Evolutionary conservation across 2,329 filamentous ascomycete genomes (phyloP).

Genomic region (Pseudopithomyces maydicus): DNA sequence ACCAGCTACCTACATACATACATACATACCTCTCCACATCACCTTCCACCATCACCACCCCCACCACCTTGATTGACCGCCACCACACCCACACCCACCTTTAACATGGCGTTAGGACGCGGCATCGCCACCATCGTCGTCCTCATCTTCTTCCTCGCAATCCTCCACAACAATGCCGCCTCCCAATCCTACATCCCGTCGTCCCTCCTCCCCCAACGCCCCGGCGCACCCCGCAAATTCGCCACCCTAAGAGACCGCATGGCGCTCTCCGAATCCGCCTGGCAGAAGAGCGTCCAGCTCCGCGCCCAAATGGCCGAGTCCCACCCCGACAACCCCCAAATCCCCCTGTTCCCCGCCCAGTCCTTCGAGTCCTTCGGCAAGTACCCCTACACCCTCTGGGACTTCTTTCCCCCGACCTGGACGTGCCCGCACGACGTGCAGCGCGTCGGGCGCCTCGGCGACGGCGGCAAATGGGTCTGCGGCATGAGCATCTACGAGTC

Average conservation of each 20-base stretch:
- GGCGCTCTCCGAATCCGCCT: slow-evolving; percentile 35
- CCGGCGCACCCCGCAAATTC: slow-evolving; percentile 18
- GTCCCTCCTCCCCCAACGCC: slow-evolving; percentile 25
- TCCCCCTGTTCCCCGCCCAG: slow-evolving; percentile 35
- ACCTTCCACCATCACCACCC: neutral
- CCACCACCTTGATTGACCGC: slow-evolving; percentile 4
- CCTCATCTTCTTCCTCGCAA: slow-evolving; percentile 28
- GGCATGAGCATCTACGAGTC: slow-evolving; percentile 40
- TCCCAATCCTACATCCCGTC: slow-evolving; percentile 27
- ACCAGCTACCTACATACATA: too few species aligned
- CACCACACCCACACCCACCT: neutral
- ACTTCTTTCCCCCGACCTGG: slow-evolving; percentile 40
- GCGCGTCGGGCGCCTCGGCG: slow-evolving; percentile 36
- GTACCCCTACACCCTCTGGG: slow-evolving; percentile 40
- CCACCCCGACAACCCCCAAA: slow-evolving; percentile 33
- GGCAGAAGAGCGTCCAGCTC: slow-evolving; percentile 33
- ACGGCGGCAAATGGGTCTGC: slow-evolving; percentile 43
- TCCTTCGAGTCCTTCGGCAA: slow-evolving; percentile 29
- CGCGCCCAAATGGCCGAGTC: slow-evolving; percentile 32
- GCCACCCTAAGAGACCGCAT: slow-evolving; percentile 33
- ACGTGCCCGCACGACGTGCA: slow-evolving; percentile 42
- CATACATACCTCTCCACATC: neutral
- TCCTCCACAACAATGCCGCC: slow-evolving; percentile 31
- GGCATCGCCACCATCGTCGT: slow-evolving; percentile 27
- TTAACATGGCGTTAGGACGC: slow-evolving; percentile 18